phyloP scores from a whole-genome alignment of 1,284 basidiomycete species.

The Megacollybia platyphylla region DNA sequence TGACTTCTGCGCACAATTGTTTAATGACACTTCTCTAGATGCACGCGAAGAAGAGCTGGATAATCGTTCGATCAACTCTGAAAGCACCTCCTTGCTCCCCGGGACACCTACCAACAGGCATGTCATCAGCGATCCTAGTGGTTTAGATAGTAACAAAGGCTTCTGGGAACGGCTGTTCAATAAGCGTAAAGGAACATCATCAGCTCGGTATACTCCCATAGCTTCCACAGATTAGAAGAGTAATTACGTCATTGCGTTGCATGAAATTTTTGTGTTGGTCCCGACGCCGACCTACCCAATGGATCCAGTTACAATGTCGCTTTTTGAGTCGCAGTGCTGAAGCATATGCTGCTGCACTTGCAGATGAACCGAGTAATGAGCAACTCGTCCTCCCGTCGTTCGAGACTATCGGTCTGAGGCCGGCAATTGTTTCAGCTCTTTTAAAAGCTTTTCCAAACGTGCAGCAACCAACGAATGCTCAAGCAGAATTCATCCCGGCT shows the following conservation, averaged over 20 bases:
- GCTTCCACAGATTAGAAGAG: no score
- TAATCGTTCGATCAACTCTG: constrained; percentile 42
- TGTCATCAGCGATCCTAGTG: constrained; percentile 16
- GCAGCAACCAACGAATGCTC: constrained; percentile 41
- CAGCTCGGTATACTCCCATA: no score
- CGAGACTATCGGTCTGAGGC: constrained; percentile 35
- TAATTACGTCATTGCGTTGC: no score
- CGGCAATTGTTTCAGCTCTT: constrained; percentile 32
- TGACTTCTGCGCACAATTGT: background rate
- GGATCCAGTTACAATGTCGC: constrained; percentile 6
- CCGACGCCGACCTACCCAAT: background rate
- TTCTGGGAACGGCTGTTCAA: constrained; percentile 43
- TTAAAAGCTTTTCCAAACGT: constrained; percentile 51
- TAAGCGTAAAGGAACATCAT: no score
- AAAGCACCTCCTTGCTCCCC: constrained; percentile 46
- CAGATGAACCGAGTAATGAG: background rate
- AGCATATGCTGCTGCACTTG: constrained; percentile 7
- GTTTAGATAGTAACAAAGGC: constrained; percentile 14
- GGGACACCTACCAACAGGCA: constrained; percentile 22
- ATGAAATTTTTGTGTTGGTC: no score
- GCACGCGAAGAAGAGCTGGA: constrained; percentile 53
- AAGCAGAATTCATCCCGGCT: constrained; percentile 49
- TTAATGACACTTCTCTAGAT: constrained; percentile 20
- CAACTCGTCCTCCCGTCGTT: constrained; percentile 19
- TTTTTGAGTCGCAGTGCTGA: constrained; percentile 10